These are phyloP conservation scores for Candida insectorum DNA, from an alignment of 805 yeast species.

Conservation along the genomic window DNA sequence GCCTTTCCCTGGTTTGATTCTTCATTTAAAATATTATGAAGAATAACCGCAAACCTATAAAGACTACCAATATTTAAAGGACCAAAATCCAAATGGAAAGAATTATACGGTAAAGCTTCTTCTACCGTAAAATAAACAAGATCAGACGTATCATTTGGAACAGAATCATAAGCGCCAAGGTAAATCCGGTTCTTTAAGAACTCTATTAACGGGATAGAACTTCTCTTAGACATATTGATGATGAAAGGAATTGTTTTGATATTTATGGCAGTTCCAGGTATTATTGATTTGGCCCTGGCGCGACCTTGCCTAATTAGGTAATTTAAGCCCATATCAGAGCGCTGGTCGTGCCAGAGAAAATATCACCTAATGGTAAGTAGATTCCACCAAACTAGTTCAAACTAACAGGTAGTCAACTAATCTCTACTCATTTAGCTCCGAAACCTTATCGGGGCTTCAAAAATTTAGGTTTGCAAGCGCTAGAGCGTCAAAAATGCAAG, in stretches of 20 bases:
- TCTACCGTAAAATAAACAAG: slow-evolving; percentile 88
- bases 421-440: slow-evolving; percentile 60
- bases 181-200: slow-evolving; percentile 63
- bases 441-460: slow-evolving; percentile 55
- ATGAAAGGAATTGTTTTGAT: not conserved
- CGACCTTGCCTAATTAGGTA: slow-evolving; percentile 6
- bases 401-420: slow-evolving; percentile 17
- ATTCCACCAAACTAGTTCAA: not conserved
- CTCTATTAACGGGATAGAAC: slow-evolving; percentile 42
- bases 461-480: slow-evolving; percentile 75
- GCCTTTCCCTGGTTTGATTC: slow-evolving; percentile 82
- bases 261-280: not conserved
- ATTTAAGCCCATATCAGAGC: not conserved
- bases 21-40: slow-evolving; percentile 88
- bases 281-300: not conserved
- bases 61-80: slow-evolving; percentile 92
- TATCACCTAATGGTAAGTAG: no score
- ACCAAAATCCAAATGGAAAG: slow-evolving; percentile 96
- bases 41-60: slow-evolving; percentile 90
- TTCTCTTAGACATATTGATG: slow-evolving; percentile 8
- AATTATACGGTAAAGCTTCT: slow-evolving; percentile 85
- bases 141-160: slow-evolving; percentile 73
- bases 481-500: slow-evolving; percentile 58
- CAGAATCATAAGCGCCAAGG: slow-evolving; percentile 80
- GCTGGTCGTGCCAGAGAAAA: not conserved